Conservation (phyloP, 805 yeast species). For the Candida sonorensis region DNA sequence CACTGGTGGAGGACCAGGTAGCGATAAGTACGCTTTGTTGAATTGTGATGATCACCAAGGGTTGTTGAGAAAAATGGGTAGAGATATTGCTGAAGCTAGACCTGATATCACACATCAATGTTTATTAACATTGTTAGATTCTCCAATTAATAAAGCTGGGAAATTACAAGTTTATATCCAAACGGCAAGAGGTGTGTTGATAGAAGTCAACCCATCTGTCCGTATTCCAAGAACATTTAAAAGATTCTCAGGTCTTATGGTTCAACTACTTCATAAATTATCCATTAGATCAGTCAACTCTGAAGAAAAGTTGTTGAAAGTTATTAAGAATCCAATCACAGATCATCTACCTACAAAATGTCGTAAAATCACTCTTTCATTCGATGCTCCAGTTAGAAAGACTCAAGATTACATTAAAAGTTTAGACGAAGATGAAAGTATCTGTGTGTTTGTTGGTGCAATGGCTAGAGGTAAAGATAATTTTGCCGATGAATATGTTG, state of each 20-base stretch:
- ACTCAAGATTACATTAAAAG: slow-evolving; percentile 83
- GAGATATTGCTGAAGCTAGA: slow-evolving; percentile 96
- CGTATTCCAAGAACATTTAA: slow-evolving; percentile 98
- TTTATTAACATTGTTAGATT: slow-evolving; percentile 84
- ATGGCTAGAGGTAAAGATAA: slow-evolving; percentile 98
- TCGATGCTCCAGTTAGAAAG: slow-evolving; percentile 81
- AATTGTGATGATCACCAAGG: slow-evolving; percentile 99
- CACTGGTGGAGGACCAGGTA: slow-evolving; percentile 61
- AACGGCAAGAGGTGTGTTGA: slow-evolving; percentile 88
- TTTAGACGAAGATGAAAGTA: slow-evolving; percentile 82
- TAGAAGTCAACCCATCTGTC: slow-evolving; percentile 93
- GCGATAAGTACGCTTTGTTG: slow-evolving; percentile 86
- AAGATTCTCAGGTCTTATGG: slow-evolving; percentile 97
- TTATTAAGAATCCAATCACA: slow-evolving; percentile 93
- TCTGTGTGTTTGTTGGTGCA: slow-evolving; percentile 98
- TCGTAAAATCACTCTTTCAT: slow-evolving; percentile 84
- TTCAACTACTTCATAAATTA: slow-evolving; percentile 85
- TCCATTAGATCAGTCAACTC: slow-evolving; percentile 92
- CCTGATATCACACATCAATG: slow-evolving; percentile 99
- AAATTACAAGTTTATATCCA: slow-evolving; percentile 93
- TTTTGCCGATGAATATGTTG: slow-evolving; percentile 95
- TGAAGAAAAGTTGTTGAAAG: slow-evolving; percentile 88
- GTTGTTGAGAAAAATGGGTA: slow-evolving; percentile 85
- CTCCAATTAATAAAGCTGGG: slow-evolving; percentile 98
- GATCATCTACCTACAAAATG: slow-evolving; percentile 96